These are phyloP conservation scores for Globisporangium barbulae DNA, from an alignment of 352 stramenopile species.

Conservation along the genomic window DNA sequence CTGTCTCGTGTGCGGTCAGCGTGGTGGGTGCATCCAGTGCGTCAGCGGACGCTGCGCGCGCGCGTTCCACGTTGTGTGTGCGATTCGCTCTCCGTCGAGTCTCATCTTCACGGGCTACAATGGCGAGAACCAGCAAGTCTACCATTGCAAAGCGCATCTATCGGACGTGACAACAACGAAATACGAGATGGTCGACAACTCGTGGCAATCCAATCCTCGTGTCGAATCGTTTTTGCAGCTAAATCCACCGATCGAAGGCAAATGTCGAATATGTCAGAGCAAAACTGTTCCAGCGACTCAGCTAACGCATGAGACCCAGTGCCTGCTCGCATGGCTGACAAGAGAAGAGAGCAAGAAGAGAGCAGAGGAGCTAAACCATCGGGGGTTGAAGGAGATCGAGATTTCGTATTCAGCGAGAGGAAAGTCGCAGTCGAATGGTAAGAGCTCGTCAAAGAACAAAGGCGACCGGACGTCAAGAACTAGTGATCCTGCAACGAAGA, in stretches of 20 bases:
- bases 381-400: slow-evolving; percentile 27
- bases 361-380: slow-evolving; percentile 31
- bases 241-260: slow-evolving; percentile 27
- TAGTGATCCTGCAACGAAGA: slow-evolving; percentile 23
- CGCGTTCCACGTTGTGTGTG: slow-evolving; percentile 83
- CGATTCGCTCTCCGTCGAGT: slow-evolving; percentile 61
- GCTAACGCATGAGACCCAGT: slow-evolving; percentile 58
- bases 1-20: slow-evolving; percentile 78
- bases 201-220: slow-evolving; percentile 38
- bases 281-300: slow-evolving; percentile 41
- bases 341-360: slow-evolving; percentile 38
- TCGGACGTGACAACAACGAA: slow-evolving; percentile 51
- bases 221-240: slow-evolving; percentile 24
- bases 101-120: slow-evolving; percentile 86
- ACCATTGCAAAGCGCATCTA: slow-evolving; percentile 79
- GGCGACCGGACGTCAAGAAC: slow-evolving; percentile 3
- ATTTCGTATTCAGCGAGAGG: slow-evolving; percentile 39
- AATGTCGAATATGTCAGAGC: slow-evolving; percentile 56
- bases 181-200: slow-evolving; percentile 68
- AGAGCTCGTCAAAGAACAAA: slow-evolving; percentile 17
- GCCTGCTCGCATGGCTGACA: slow-evolving; percentile 53
- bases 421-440: slow-evolving; percentile 27
- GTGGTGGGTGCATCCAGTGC: slow-evolving; percentile 87
- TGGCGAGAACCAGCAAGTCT: slow-evolving; percentile 69
- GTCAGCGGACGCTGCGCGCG: slow-evolving; percentile 77